Conservation (phyloP, 345 rosid genomes). For the Anastatica hierochuntica region DNA sequence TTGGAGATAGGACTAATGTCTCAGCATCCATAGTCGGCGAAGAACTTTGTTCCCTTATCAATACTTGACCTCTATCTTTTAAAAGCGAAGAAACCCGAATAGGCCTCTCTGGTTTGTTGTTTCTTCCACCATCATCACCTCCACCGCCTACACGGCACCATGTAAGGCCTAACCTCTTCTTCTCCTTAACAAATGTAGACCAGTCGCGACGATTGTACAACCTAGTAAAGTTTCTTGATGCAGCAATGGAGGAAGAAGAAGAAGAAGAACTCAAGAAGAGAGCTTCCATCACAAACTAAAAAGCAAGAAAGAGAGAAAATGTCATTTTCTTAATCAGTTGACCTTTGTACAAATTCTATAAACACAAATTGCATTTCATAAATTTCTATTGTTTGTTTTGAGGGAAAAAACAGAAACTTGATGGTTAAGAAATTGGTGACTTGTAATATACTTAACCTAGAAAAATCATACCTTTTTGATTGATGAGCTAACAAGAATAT, state of each 20-base stretch:
- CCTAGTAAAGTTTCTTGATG: slow-evolving; percentile 22
- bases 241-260: slow-evolving; percentile 25
- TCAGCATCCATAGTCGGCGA: slow-evolving; percentile 45
- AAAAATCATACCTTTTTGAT: slow-evolving; percentile 19
- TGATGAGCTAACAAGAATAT: slow-evolving; percentile 22
- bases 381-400: neutral
- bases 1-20: slow-evolving; percentile 48
- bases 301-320: slow-evolving; percentile 25
- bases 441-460: slow-evolving; percentile 12
- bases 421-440: slow-evolving; percentile 37
- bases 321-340: slow-evolving; percentile 22
- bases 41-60: slow-evolving; percentile 32
- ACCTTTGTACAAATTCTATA: slow-evolving; percentile 9
- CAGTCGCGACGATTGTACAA: slow-evolving; percentile 15
- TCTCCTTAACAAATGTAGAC: slow-evolving; percentile 23
- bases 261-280: slow-evolving; percentile 49
- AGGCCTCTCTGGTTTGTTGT: slow-evolving; percentile 20
- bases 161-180: slow-evolving; percentile 22
- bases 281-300: slow-evolving; percentile 54
- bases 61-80: slow-evolving; percentile 36
- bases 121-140: slow-evolving; percentile 24
- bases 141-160: slow-evolving; percentile 53
- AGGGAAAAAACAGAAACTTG: slow-evolving; percentile 15
- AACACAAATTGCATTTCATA: slow-evolving; percentile 7
- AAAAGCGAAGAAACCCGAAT: slow-evolving; percentile 38